phyloP scores from a whole-genome alignment of 768 basidiomycete species.

The Suillus ampliporus region DNA sequence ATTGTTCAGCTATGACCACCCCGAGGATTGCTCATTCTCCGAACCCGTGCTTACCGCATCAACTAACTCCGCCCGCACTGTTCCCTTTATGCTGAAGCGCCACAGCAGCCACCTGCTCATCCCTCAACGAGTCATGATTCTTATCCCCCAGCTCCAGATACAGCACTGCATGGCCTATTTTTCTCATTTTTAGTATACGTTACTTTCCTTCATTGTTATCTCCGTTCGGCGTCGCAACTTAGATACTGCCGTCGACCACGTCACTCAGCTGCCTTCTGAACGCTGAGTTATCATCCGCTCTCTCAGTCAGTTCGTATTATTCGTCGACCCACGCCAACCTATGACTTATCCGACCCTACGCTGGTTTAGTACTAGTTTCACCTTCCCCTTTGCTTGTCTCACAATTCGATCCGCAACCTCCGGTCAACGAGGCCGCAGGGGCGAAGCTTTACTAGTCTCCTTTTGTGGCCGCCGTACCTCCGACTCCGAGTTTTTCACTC shows the following conservation, averaged over 20 bases:
- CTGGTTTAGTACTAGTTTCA: constrained; percentile 4
- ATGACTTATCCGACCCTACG: not conserved
- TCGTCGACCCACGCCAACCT: not conserved
- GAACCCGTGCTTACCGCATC: not conserved
- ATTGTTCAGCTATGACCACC: too few species aligned
- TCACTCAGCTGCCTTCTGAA: too few species aligned
- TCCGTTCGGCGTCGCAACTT: not conserved
- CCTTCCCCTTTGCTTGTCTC: not conserved
- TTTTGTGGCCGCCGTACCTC: not conserved
- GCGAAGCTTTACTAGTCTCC: constrained; percentile 1
- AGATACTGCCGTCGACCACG: not conserved
- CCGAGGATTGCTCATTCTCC: not conserved
- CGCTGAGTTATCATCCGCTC: not conserved
- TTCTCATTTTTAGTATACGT: not conserved
- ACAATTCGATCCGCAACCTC: constrained; percentile 6
- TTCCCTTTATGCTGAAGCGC: not conserved
- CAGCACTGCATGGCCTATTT: not conserved
- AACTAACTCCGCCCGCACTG: not conserved
- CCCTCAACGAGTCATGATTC: not conserved
- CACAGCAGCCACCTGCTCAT: constrained; percentile 6
- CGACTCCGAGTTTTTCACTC: not conserved
- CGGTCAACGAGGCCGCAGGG: not conserved
- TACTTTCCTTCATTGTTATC: too few species aligned
- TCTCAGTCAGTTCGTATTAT: not conserved
- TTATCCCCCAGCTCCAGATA: not conserved